A percentile compares a stretch with the other conserved stretches of the same genome.
phyloP scores from a whole-genome alignment of 2,329 filamentous ascomycete species.

The Scedosporium aurantiacum region DNA sequence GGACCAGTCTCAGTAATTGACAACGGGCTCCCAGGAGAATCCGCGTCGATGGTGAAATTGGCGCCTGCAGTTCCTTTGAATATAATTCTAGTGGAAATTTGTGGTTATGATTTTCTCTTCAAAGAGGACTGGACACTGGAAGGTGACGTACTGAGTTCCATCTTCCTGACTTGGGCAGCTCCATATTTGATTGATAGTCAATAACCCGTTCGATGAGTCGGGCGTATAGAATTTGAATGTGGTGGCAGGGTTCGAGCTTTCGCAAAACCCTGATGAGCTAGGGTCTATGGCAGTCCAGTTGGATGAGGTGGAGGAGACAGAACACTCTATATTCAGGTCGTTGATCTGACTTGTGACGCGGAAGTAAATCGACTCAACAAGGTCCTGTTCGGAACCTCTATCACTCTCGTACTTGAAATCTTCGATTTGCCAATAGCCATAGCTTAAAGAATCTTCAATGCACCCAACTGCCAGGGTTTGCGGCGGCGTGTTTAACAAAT shows the following conservation, averaged over 20 bases:
- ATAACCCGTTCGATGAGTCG: not conserved
- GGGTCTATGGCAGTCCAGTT: not conserved
- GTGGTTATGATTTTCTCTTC: not conserved
- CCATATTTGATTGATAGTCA: not conserved
- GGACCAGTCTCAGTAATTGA: not conserved
- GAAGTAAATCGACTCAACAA: not conserved
- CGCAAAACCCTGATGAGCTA: not conserved
- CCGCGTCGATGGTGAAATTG: not conserved
- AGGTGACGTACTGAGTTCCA: not conserved
- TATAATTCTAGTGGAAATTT: not conserved
- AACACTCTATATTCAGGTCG: not conserved
- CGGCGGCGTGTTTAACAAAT: not conserved
- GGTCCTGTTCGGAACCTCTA: not conserved
- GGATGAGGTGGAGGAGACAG: not conserved
- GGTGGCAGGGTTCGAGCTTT: not conserved
- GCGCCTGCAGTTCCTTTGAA: not conserved
- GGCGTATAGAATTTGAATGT: not conserved
- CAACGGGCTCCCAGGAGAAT: not conserved
- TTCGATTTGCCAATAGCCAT: not conserved
- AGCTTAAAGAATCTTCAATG: not conserved
- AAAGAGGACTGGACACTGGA: not conserved
- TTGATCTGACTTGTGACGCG: not conserved
- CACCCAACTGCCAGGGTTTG: not conserved
- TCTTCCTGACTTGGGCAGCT: not conserved
- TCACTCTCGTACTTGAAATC: not conserved